These are phyloP conservation scores for Neurospora tetrasperma DNA, from an alignment of 495 filamentous ascomycete genomes.

Conservation along the genomic window DNA sequence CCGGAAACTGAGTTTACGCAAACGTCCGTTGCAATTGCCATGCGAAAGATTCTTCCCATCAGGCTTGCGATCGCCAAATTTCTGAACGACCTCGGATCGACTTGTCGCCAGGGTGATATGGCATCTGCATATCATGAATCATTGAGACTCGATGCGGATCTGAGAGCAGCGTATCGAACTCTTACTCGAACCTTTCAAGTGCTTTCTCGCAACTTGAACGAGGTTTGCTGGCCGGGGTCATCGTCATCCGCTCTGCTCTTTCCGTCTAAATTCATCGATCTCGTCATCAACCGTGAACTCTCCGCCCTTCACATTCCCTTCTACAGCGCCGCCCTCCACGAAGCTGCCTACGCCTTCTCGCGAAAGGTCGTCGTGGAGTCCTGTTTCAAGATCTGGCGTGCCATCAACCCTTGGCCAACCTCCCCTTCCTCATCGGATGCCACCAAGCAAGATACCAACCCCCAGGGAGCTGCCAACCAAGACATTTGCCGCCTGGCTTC, in stretches of 20 bases:
- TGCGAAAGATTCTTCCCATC: slow-evolving; percentile 35
- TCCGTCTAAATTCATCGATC: slow-evolving; percentile 33
- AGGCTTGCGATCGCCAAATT: slow-evolving; percentile 38
- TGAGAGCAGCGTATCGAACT: slow-evolving; percentile 26
- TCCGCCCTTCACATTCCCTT: slow-evolving; percentile 42
- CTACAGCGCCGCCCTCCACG: slow-evolving; percentile 20
- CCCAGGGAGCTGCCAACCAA: not conserved
- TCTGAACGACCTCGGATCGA: slow-evolving; percentile 37
- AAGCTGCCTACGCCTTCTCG: slow-evolving; percentile 40
- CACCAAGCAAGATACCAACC: slow-evolving; percentile 16
- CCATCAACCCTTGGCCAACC: slow-evolving; percentile 21
- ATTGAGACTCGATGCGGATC: slow-evolving; percentile 22
- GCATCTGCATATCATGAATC: slow-evolving; percentile 19
- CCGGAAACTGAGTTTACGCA: slow-evolving; percentile 33
- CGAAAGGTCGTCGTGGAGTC: slow-evolving; percentile 38
- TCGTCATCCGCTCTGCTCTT: slow-evolving; percentile 4
- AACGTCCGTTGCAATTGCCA: slow-evolving; percentile 32
- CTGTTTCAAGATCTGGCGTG: slow-evolving; percentile 39
- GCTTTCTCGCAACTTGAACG: slow-evolving; percentile 6
- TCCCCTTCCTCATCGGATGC: not conserved
- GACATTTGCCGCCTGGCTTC: slow-evolving; percentile 23
- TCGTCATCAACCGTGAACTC: slow-evolving; percentile 37
- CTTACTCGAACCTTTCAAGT: slow-evolving; percentile 32
- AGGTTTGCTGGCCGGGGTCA: not conserved
- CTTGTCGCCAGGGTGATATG: slow-evolving; percentile 1